phyloP scores from a whole-genome alignment of 2,329 filamentous ascomycete species.

The Westerdykella aurantiaca region DNA sequence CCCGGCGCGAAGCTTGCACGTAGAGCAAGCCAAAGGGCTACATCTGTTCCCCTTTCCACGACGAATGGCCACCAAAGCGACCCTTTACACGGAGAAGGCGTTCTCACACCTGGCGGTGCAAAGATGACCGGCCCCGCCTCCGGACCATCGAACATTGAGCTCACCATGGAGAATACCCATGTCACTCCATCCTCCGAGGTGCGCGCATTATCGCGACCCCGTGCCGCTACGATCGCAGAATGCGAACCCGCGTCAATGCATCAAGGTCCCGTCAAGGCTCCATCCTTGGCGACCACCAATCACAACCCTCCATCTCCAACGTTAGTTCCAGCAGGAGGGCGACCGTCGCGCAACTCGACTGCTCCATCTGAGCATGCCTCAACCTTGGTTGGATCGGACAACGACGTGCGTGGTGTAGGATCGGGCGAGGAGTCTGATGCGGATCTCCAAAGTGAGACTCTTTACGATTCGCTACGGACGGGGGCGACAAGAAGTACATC shows the following conservation, averaged over 20 bases:
- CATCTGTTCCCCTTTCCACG: slow-evolving; percentile 31
- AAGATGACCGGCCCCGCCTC: slow-evolving; percentile 30
- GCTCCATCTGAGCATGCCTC: slow-evolving; percentile 57
- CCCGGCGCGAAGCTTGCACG: slow-evolving; percentile 23
- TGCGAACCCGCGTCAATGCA: slow-evolving; percentile 26
- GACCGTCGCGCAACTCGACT: slow-evolving; percentile 49
- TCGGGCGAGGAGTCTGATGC: slow-evolving; percentile 71
- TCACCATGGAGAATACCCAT: slow-evolving; percentile 5
- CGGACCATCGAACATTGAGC: slow-evolving; percentile 13
- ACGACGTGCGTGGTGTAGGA: slow-evolving; percentile 58
- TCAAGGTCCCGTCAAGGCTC: slow-evolving; percentile 25
- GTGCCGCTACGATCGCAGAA: slow-evolving; percentile 17
- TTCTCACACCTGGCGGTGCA: slow-evolving; percentile 34
- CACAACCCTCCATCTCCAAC: slow-evolving; percentile 32
- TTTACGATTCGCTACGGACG: slow-evolving; percentile 72
- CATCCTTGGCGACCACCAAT: slow-evolving; percentile 27
- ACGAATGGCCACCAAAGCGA: slow-evolving; percentile 37
- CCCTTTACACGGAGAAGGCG: slow-evolving; percentile 30
- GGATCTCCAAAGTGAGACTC: slow-evolving; percentile 71
- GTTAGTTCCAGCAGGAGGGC: slow-evolving; percentile 32
- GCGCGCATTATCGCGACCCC: slow-evolving; percentile 17
- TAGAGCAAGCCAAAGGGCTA: slow-evolving; percentile 27
- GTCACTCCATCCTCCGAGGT: slow-evolving; percentile 21
- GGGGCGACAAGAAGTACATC: slow-evolving; percentile 61
- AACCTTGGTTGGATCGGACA: slow-evolving; percentile 64